A percentile compares a stretch with the other conserved stretches of the same genome.
phyloP scores from a whole-genome alignment of 331 rosid genomes.

The Malus hybrid region DNA sequence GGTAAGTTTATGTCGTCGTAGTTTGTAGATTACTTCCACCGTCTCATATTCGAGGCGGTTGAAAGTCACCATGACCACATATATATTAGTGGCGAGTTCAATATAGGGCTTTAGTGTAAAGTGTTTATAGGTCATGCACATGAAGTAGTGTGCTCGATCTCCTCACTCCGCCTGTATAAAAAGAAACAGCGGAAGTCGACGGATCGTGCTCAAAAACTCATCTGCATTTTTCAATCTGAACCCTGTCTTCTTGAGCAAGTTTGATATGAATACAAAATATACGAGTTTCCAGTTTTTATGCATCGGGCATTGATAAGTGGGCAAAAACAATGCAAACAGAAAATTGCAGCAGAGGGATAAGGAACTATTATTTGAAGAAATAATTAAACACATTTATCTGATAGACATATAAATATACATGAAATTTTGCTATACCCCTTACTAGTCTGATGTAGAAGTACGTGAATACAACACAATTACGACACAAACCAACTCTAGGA shows the following conservation, averaged over 20 bases:
- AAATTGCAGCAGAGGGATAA: not conserved
- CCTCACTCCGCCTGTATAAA: not conserved
- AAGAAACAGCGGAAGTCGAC: not conserved
- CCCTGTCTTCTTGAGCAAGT: not conserved
- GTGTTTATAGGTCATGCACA: not conserved
- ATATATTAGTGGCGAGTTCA: not conserved
- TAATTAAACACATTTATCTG: slow-evolving; percentile 5
- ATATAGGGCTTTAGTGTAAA: not conserved
- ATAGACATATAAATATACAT: slow-evolving; percentile 10
- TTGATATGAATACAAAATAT: not conserved
- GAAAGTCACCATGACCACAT: too few relatives aligned
- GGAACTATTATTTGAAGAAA: not conserved
- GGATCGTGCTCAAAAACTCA: too few relatives aligned
- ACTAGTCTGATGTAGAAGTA: slow-evolving; percentile 23
- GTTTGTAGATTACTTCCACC: too few relatives aligned
- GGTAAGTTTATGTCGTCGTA: not conserved
- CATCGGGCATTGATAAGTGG: not conserved
- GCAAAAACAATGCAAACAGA: not conserved
- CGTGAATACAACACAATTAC: slow-evolving; percentile 6
- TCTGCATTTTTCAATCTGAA: not conserved
- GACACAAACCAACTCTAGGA: not conserved
- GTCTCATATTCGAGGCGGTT: not conserved
- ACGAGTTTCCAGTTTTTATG: not conserved
- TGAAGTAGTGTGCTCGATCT: too few relatives aligned
- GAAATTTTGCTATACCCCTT: slow-evolving; percentile 21